Conservation (phyloP, 106 monocot genomes). For the Allium fistulosum region DNA sequence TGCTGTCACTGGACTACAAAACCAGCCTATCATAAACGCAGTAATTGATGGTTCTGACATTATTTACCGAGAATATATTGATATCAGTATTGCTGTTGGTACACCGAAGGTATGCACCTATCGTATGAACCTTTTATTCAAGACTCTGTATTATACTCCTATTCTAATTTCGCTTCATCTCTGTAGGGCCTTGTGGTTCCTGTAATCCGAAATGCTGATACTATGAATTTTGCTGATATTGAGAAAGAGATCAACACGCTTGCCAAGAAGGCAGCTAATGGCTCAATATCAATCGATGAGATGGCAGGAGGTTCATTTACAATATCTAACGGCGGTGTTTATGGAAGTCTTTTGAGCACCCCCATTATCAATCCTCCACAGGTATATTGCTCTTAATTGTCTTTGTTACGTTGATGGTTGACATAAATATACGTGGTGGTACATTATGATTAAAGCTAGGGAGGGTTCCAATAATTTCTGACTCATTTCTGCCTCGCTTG, state of each 20-base stretch:
- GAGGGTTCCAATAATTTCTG: too few relatives aligned
- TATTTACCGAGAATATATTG: constrained; percentile 82
- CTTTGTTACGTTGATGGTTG: not conserved
- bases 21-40: constrained; percentile 84
- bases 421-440: too few relatives aligned
- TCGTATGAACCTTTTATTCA: too few relatives aligned
- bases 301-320: constrained; percentile 98
- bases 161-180: not conserved
- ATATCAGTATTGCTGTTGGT: constrained; percentile 89
- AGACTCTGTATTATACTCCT: not conserved
- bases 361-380: constrained; percentile 98
- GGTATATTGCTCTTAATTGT: constrained; percentile 14
- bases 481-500: too few relatives aligned
- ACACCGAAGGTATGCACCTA: constrained; percentile 59
- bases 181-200: constrained; percentile 87
- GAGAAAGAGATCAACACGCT: constrained; percentile 82
- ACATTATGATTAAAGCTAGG: too few relatives aligned
- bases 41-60: constrained; percentile 96
- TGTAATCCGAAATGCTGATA: constrained; percentile 76
- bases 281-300: constrained; percentile 86
- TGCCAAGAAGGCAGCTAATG: constrained; percentile 61
- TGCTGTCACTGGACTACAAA: constrained; percentile 89
- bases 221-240: constrained; percentile 79
- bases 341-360: constrained; percentile 83
- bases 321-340: constrained; percentile 94